Evolutionary conservation across 2,329 filamentous ascomycete species (phyloP).

Genomic region (Epichloe baconii): DNA sequence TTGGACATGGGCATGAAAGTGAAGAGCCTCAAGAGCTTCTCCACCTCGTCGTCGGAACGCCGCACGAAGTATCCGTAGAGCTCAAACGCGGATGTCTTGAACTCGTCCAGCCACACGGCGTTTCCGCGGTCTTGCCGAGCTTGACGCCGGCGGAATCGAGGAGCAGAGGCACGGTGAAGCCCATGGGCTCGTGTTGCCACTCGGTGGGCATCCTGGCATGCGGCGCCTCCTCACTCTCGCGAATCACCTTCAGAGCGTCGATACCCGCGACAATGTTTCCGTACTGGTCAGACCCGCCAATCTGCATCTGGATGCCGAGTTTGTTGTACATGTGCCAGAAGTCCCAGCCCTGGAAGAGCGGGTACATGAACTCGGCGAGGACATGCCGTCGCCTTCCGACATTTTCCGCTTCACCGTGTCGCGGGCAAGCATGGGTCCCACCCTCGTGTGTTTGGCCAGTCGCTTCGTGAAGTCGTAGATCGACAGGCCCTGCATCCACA

Average conservation of each 20-base stretch:
- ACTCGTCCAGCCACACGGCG: constrained; percentile 79
- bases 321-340: constrained; percentile 76
- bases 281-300: constrained; percentile 91
- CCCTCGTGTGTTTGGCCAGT: constrained; percentile 58
- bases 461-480: constrained; percentile 64
- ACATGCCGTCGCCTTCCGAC: constrained; percentile 81
- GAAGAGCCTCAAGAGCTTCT: constrained; percentile 72
- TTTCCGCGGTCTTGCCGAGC: constrained; percentile 90
- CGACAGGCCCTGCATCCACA: constrained; percentile 63
- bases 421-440: constrained; percentile 77
- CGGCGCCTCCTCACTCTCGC: constrained; percentile 40
- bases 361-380: constrained; percentile 90
- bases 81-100: constrained; percentile 71
- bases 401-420: constrained; percentile 86
- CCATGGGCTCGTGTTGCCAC: constrained; percentile 50
- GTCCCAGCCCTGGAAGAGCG: constrained; percentile 88
- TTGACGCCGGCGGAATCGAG: constrained; percentile 79
- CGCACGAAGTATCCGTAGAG: constrained; percentile 85
- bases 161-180: constrained; percentile 81
- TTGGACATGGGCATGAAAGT: constrained; percentile 66
- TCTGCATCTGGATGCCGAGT: constrained; percentile 64
- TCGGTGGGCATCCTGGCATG: constrained; percentile 24
- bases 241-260: constrained; percentile 67
- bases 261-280: constrained; percentile 91
- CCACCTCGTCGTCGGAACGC: constrained; percentile 68